These are phyloP conservation scores for Fragilaria radians DNA, from an alignment of 108 stramenopile species.

Conservation along the genomic window DNA sequence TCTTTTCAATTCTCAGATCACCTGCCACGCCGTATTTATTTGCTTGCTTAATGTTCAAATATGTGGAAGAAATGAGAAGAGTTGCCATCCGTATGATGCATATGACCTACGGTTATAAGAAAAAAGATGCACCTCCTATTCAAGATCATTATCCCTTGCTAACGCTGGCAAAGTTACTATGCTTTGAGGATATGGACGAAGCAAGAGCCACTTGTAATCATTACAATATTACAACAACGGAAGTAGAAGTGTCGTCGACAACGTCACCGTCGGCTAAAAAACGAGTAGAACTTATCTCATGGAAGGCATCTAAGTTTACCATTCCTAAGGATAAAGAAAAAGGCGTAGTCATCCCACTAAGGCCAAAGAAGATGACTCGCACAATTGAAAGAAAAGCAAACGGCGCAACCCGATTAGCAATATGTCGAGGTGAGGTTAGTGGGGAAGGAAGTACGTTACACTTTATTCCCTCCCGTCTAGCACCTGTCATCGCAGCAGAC, in stretches of 20 bases:
- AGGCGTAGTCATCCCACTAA: constrained; percentile 45
- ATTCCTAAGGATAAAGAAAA: constrained; percentile 75
- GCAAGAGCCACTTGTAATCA: constrained; percentile 62
- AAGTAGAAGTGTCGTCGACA: constrained; percentile 20
- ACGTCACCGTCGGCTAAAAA: background rate
- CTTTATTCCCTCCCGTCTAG: background rate
- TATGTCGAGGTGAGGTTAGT: constrained; percentile 81
- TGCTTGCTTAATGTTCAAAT: constrained; percentile 86
- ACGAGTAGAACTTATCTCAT: constrained; percentile 42
- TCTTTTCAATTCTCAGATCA: constrained; percentile 58
- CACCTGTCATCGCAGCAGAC: background rate
- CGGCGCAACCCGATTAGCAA: constrained; percentile 69
- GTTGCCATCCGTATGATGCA: constrained; percentile 69
- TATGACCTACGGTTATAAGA: constrained; percentile 63
- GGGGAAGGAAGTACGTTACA: constrained; percentile 52
- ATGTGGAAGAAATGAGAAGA: constrained; percentile 80
- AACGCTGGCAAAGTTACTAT: constrained; percentile 51
- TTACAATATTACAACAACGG: constrained; percentile 70
- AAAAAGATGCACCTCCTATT: constrained; percentile 56
- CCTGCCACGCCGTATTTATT: constrained; percentile 71
- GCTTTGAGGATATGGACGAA: constrained; percentile 79
- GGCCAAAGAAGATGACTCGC: constrained; percentile 74
- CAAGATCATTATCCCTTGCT: constrained; percentile 76
- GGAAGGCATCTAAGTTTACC: constrained; percentile 60
- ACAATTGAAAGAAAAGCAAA: constrained; percentile 79